These are phyloP conservation scores for Gamarada debralockiae DNA, from an alignment of 495 filamentous ascomycete species.

Conservation along the genomic window DNA sequence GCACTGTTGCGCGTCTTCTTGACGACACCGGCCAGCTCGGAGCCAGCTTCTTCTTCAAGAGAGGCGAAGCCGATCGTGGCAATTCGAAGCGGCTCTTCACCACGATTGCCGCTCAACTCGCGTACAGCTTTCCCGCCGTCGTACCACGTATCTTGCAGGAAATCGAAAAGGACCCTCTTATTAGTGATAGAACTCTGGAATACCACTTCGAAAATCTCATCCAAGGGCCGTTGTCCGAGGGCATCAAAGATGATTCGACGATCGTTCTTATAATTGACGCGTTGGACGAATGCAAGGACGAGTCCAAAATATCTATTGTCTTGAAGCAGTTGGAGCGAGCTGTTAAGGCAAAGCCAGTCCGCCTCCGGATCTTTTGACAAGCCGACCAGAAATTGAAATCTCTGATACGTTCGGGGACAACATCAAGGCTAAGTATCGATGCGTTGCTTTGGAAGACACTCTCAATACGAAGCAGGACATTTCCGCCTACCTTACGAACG, in stretches of 20 bases:
- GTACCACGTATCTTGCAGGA: conserved; percentile 7
- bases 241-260: not conserved
- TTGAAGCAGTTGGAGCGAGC: conserved; percentile 34
- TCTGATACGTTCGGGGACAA: conserved; percentile 19
- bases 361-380: conserved; percentile 2
- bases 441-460: conserved; percentile 31
- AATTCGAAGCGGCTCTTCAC: conserved; percentile 10
- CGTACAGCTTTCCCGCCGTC: not conserved
- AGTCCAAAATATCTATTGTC: conserved; percentile 9
- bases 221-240: not conserved
- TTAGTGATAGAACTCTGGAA: conserved; percentile 7
- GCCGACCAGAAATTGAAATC: conserved; percentile 24
- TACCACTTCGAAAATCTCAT: conserved; percentile 20
- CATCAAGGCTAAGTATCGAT: conserved; percentile 19
- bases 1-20: conserved; percentile 21
- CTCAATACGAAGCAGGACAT: conserved; percentile 35
- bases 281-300: conserved; percentile 22
- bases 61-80: conserved; percentile 14
- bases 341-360: conserved; percentile 14
- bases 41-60: conserved; percentile 13
- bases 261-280: conserved; percentile 21
- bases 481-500: conserved; percentile 25
- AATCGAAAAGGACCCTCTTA: conserved; percentile 7
- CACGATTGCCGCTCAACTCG: conserved; percentile 10
- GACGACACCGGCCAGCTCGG: conserved; percentile 3